phyloP scores from a whole-genome alignment of 352 stramenopile genomes.

The Phytophthora boehmeriae region DNA sequence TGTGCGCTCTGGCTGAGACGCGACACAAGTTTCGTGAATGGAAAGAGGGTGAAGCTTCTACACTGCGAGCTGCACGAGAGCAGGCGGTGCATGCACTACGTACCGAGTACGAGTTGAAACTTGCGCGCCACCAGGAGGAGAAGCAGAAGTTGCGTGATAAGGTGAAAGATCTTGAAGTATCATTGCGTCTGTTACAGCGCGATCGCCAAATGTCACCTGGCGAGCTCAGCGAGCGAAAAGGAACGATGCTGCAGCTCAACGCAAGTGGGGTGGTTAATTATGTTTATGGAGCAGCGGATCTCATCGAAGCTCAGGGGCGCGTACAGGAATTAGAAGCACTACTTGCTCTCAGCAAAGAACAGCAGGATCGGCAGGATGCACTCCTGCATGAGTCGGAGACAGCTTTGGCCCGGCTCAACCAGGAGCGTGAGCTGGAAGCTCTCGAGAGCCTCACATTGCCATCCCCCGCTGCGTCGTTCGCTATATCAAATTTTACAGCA shows the following conservation, averaged over 20 bases:
- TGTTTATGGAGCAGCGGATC: constrained; percentile 54
- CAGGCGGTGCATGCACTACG: constrained; percentile 59
- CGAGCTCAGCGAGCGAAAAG: constrained; percentile 69
- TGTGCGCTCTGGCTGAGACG: constrained; percentile 58
- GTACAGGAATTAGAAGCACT: constrained; percentile 65
- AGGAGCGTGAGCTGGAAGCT: constrained; percentile 48
- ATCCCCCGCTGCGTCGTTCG: constrained; percentile 21
- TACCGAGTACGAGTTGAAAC: constrained; percentile 73
- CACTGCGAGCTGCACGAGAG: constrained; percentile 53
- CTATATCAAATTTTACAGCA: constrained; percentile 14
- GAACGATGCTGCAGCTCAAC: constrained; percentile 45
- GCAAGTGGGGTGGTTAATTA: constrained; percentile 20
- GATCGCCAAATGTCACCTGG: constrained; percentile 61
- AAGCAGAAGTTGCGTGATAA: constrained; percentile 77
- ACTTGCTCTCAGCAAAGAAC: constrained; percentile 60
- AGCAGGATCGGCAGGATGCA: constrained; percentile 59
- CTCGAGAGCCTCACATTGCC: constrained; percentile 40
- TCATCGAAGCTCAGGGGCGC: constrained; percentile 61
- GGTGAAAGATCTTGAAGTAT: constrained; percentile 76
- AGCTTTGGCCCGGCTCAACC: constrained; percentile 56
- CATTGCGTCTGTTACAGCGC: constrained; percentile 63
- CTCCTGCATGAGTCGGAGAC: constrained; percentile 63
- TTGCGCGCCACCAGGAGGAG: constrained; percentile 68
- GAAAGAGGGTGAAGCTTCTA: constrained; percentile 58
- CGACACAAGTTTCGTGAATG: constrained; percentile 70